Percentiles rank a stretch among this genome's conserved stretches.
These are phyloP conservation scores for Rhodotorula sp. DNA, from an alignment of 1,284 basidiomycete genomes.

Conservation along the genomic window DNA sequence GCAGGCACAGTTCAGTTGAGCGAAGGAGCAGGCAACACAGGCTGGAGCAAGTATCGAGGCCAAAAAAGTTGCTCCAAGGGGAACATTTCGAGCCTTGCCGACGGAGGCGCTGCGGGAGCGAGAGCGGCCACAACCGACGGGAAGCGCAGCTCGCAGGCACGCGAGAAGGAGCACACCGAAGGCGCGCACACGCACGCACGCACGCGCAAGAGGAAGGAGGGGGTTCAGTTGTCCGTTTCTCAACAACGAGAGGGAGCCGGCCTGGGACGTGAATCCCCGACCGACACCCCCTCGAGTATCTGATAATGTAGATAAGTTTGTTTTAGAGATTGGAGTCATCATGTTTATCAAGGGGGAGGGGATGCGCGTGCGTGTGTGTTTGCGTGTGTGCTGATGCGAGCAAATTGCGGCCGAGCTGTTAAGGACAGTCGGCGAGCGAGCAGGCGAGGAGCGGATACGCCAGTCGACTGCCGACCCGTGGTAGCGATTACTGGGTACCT, in stretches of 20 bases:
- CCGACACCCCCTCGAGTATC: background rate
- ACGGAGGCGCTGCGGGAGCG: too few species aligned
- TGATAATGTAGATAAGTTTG: constrained; percentile 21
- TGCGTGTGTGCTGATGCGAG: background rate
- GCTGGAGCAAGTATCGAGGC: too few species aligned
- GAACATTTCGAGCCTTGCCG: too few species aligned
- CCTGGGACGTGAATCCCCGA: background rate
- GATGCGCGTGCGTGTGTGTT: background rate
- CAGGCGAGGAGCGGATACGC: background rate
- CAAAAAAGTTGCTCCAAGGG: too few species aligned
- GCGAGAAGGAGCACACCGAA: background rate
- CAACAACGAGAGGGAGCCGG: background rate
- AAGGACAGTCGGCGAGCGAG: background rate
- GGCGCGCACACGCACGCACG: background rate
- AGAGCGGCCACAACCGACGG: background rate
- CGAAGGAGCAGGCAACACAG: too few species aligned
- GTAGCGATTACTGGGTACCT: too few species aligned
- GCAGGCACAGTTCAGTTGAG: too few species aligned
- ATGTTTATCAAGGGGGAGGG: background rate
- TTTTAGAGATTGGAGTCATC: constrained; percentile 10
- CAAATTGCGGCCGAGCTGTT: background rate
- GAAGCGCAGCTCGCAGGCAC: background rate
- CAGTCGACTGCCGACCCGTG: too few species aligned
- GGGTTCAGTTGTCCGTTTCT: constrained; percentile 1
- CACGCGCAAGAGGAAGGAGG: background rate